phyloP scores from a whole-genome alignment of 2,329 filamentous ascomycete species.

The Ampelomyces quisqualis region DNA sequence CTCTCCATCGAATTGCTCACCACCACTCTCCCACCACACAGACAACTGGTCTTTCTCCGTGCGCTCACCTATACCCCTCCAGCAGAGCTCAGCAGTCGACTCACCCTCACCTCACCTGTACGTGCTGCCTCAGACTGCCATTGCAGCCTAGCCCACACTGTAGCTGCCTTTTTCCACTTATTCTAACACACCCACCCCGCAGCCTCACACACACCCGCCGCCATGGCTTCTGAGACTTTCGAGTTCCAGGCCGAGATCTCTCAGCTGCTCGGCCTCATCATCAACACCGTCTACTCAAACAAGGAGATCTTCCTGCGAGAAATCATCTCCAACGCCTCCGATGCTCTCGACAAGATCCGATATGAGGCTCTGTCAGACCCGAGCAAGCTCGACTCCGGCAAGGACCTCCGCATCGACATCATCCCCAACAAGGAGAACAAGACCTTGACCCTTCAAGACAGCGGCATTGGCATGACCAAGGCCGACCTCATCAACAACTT shows the following conservation, averaged over 20 bases:
- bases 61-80: slow-evolving; percentile 20
- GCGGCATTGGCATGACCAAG: slow-evolving; percentile 99
- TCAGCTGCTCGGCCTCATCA: slow-evolving; percentile 99
- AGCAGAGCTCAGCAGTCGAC: slow-evolving; percentile 22
- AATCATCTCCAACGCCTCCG: slow-evolving; percentile 95
- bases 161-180: slow-evolving; percentile 6
- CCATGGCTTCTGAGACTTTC: slow-evolving; percentile 90
- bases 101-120: slow-evolving; percentile 27
- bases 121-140: too few relatives aligned
- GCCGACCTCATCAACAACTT: slow-evolving; percentile 99
- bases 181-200: slow-evolving; percentile 2
- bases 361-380: slow-evolving; percentile 98
- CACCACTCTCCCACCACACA: slow-evolving; percentile 11
- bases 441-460: slow-evolving; percentile 96
- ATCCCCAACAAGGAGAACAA: slow-evolving; percentile 97
- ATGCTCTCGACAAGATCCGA: slow-evolving; percentile 99
- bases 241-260: slow-evolving; percentile 99
- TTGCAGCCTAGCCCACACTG: slow-evolving; percentile 13
- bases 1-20: slow-evolving; percentile 30
- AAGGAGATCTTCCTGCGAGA: slow-evolving; percentile 99
- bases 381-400: slow-evolving; percentile 93
- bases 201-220: slow-evolving; percentile 42
- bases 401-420: slow-evolving; percentile 98
- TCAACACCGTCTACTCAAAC: slow-evolving; percentile 99
- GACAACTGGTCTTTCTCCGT: slow-evolving; percentile 27